Conservation (phyloP, 495 filamentous ascomycete genomes). For the Penicillium desertorum region DNA sequence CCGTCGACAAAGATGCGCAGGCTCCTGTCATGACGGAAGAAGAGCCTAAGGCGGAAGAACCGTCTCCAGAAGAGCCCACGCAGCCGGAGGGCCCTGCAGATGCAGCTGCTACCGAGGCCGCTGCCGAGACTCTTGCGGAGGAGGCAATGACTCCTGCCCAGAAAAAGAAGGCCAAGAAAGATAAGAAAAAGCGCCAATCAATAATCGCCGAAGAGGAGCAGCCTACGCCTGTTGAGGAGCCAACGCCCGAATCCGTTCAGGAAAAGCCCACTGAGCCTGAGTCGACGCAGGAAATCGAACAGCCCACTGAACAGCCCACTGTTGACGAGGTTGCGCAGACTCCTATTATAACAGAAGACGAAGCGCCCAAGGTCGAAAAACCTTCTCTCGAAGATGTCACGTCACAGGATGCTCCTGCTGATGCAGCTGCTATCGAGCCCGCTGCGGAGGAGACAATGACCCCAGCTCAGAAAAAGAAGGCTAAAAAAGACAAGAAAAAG, state of each 20-base stretch:
- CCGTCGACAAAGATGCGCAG: not conserved
- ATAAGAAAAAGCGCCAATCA: slow-evolving; percentile 7
- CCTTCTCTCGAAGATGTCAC: not conserved
- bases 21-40: not conserved
- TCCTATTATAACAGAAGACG: not conserved
- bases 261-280: not conserved
- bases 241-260: not conserved
- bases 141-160: slow-evolving; percentile 20
- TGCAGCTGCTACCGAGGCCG: slow-evolving; percentile 7
- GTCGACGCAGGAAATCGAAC: not conserved
- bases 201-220: not conserved
- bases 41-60: slow-evolving; percentile 5
- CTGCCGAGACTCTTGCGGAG: not conserved
- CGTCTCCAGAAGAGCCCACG: not conserved
- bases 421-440: not conserved
- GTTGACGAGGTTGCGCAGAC: not conserved
- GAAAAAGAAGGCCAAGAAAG: slow-evolving; percentile 48
- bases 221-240: not conserved
- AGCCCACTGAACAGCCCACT: not conserved
- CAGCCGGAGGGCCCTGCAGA: slow-evolving; percentile 7
- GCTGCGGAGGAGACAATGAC: slow-evolving; percentile 31
- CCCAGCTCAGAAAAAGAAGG: slow-evolving; percentile 3
- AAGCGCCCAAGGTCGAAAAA: not conserved
- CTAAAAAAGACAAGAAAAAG: slow-evolving; percentile 29
- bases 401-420: slow-evolving; percentile 5